phyloP scores from a whole-genome alignment of 108 stramenopile genomes.

The Discostella pseudostelligera region DNA sequence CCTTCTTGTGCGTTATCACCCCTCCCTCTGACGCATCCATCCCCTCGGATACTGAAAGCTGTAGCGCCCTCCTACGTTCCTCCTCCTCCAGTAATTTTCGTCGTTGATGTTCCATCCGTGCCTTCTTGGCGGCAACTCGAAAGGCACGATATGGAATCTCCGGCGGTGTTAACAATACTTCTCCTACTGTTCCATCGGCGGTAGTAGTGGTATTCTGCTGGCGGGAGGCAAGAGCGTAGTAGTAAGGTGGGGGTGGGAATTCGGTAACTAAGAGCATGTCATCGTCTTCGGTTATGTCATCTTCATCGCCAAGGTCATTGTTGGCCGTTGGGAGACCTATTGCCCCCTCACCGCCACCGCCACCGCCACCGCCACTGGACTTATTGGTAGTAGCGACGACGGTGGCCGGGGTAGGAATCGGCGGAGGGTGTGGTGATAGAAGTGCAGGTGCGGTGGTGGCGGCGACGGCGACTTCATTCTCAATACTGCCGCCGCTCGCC shows the following conservation, averaged over 20 bases:
- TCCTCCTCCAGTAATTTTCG: constrained; percentile 46
- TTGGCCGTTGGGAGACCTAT: neutral
- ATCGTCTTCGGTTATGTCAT: neutral
- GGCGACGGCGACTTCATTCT: no score
- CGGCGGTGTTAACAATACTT: constrained; percentile 34
- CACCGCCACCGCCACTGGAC: neutral
- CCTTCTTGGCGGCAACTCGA: constrained; percentile 69
- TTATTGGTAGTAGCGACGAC: no score
- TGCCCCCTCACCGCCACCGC: neutral
- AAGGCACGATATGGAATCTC: constrained; percentile 69
- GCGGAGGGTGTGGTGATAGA: no score
- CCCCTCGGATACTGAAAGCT: constrained; percentile 4
- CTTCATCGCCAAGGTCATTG: constrained; percentile 5
- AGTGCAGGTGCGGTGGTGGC: no score
- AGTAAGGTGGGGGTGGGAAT: constrained; percentile 84
- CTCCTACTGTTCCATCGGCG: constrained; percentile 10
- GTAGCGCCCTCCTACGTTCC: constrained; percentile 37
- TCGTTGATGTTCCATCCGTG: constrained; percentile 24
- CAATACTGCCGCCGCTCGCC: no score
- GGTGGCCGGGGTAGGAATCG: no score
- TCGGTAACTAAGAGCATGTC: constrained; percentile 62
- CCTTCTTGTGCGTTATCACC: constrained; percentile 44
- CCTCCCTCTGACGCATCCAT: constrained; percentile 19
- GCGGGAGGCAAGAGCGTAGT: constrained; percentile 55
- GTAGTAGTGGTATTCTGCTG: constrained; percentile 21